Evolutionary conservation across 306 rosid genomes (phyloP).

Genomic region (Styphnolobium japonicum): DNA sequence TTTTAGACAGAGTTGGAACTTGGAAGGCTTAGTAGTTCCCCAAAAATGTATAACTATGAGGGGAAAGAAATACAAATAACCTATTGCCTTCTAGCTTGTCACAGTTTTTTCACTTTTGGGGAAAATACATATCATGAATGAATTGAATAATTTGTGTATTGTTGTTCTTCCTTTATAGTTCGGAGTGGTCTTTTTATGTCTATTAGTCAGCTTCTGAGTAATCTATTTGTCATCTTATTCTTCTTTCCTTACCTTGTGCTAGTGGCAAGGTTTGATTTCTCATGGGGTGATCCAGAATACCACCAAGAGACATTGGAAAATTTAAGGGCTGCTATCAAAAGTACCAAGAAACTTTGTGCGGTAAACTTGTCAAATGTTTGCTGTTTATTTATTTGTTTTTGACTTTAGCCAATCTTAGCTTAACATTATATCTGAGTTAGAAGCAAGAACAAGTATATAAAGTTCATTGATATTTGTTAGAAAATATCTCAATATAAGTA

Average conservation of each 20-base stretch:
- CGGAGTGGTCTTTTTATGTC: neutral
- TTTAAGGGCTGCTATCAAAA: slow-evolving; percentile 58
- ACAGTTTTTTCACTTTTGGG: neutral
- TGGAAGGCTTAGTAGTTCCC: neutral
- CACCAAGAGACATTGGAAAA: slow-evolving; percentile 87
- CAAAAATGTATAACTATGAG: neutral
- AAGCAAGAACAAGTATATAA: neutral
- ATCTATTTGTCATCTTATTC: neutral
- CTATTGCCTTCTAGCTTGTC: neutral
- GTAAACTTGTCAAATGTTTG: slow-evolving; percentile 36
- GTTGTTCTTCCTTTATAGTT: neutral
- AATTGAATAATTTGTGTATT: neutral
- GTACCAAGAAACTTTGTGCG: slow-evolving; percentile 72
- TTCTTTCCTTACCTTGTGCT: slow-evolving; percentile 25
- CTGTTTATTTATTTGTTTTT: neutral
- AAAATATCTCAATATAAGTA: too few species aligned
- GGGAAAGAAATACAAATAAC: neutral
- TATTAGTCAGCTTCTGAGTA: neutral
- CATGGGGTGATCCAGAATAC: slow-evolving; percentile 76
- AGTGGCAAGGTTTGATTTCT: slow-evolving; percentile 89
- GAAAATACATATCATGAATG: neutral
- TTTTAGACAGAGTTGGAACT: neutral
- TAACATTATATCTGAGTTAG: neutral
- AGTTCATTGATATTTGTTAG: neutral
- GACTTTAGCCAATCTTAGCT: neutral